Percentiles rank a stretch among this genome's conserved stretches.
Evolutionary conservation across 805 yeast species (phyloP).

Genomic region (Nakazawaea pomicola): DNA sequence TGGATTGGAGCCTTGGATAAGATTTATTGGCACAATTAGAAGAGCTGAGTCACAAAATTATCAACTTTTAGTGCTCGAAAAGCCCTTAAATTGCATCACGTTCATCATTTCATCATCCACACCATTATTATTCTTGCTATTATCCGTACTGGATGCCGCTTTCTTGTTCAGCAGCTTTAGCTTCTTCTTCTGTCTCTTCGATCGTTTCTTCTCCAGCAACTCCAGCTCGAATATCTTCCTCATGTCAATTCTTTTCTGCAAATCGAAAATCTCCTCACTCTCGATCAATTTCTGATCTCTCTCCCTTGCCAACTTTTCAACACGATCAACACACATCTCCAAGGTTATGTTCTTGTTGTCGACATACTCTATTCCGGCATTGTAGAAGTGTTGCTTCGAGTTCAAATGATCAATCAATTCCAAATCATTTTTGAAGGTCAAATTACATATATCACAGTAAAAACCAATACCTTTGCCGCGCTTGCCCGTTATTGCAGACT

Average conservation of each 20-base stretch:
- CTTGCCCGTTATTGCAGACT: slow-evolving; percentile 24
- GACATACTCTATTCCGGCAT: slow-evolving; percentile 26
- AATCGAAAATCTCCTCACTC: slow-evolving; percentile 23
- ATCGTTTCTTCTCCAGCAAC: slow-evolving; percentile 24
- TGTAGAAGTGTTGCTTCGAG: slow-evolving; percentile 58
- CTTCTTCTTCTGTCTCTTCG: slow-evolving; percentile 21
- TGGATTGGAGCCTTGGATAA: too few relatives aligned
- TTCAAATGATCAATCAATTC: slow-evolving; percentile 82
- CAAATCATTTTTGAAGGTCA: slow-evolving; percentile 78
- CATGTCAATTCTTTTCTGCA: slow-evolving; percentile 35
- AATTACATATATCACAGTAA: slow-evolving; percentile 72
- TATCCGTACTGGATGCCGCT: slow-evolving; percentile 11
- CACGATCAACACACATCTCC: slow-evolving; percentile 40
- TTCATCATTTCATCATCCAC: slow-evolving; percentile 23
- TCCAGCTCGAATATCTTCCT: slow-evolving; percentile 34
- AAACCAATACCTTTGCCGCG: slow-evolving; percentile 73
- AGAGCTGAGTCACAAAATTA: not conserved
- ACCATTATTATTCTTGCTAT: slow-evolving; percentile 14
- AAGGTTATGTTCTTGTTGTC: slow-evolving; percentile 39
- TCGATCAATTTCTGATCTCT: slow-evolving; percentile 18
- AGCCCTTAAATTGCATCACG: slow-evolving; percentile 59
- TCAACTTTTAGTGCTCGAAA: slow-evolving; percentile 27
- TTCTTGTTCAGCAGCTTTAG: slow-evolving; percentile 16
- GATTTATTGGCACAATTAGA: not conserved
- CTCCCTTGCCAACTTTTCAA: slow-evolving; percentile 29